phyloP scores from a whole-genome alignment of 2,329 filamentous ascomycete species.

The Neurospora crassa region DNA sequence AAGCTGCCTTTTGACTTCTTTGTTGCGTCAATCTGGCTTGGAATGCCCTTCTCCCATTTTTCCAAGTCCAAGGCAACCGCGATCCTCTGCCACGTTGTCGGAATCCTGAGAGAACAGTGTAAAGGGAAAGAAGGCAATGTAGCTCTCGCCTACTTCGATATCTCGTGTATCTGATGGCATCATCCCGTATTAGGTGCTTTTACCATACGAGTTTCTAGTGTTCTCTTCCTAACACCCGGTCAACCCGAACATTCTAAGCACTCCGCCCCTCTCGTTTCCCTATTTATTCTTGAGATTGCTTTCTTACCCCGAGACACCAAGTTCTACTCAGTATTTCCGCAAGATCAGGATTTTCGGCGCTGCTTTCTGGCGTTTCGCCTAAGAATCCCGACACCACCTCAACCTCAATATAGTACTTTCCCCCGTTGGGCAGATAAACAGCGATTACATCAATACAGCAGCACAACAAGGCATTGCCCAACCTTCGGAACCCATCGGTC shows the following conservation, averaged over 20 bases:
- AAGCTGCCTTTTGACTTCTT: not conserved
- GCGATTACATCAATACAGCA: not conserved
- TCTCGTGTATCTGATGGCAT: not conserved
- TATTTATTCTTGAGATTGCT: not conserved
- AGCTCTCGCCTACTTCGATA: not conserved
- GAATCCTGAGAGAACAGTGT: not conserved
- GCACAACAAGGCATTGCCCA: not conserved
- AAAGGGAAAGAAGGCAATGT: not conserved
- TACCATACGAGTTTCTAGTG: not conserved
- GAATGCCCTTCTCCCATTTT: not conserved
- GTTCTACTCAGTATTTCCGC: not conserved
- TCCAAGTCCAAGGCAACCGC: not conserved
- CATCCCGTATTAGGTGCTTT: not conserved
- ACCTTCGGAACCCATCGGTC: too few relatives aligned
- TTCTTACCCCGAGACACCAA: not conserved
- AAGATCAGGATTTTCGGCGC: not conserved
- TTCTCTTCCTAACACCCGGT: not conserved
- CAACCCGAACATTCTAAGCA: not conserved
- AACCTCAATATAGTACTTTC: not conserved
- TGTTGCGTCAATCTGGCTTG: not conserved
- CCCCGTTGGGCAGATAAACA: not conserved
- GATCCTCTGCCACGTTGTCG: not conserved
- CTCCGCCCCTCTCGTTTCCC: not conserved
- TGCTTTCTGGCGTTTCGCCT: not conserved
- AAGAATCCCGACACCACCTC: not conserved